phyloP scores from a whole-genome alignment of 352 stramenopile genomes.

The Phytophthora citricola region DNA sequence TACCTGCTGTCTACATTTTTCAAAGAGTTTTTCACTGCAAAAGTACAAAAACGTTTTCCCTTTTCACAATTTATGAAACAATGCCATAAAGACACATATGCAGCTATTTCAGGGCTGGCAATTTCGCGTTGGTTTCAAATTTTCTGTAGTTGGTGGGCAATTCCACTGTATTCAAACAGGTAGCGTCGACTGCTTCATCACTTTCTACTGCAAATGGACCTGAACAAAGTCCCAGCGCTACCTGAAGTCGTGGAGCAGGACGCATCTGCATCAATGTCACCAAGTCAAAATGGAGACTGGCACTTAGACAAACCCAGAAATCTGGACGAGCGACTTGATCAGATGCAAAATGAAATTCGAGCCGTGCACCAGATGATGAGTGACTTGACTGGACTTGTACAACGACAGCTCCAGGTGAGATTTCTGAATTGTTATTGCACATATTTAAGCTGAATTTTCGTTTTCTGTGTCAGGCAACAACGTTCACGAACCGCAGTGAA shows the following conservation, averaged over 20 bases:
- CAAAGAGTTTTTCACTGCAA: neutral
- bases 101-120: neutral
- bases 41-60: neutral
- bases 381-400: constrained; percentile 26
- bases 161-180: neutral
- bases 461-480: neutral
- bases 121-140: constrained; percentile 11
- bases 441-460: neutral
- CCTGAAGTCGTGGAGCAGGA: constrained; percentile 4
- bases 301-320: neutral
- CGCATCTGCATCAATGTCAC: constrained; percentile 3
- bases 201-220: constrained; percentile 3
- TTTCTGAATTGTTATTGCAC: neutral
- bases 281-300: constrained; percentile 11
- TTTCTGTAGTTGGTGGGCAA: neutral
- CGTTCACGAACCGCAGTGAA: constrained; percentile 2
- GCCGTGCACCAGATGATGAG: constrained; percentile 29
- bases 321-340: constrained; percentile 25
- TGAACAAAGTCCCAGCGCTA: neutral
- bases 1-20: too few relatives aligned
- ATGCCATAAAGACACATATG: too few relatives aligned
- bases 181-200: neutral
- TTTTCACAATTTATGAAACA: too few relatives aligned
- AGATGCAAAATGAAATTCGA: constrained; percentile 35
- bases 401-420: constrained; percentile 25